phyloP scores from a whole-genome alignment of 176 grass and related monocot genomes.

The Canna indica region DNA sequence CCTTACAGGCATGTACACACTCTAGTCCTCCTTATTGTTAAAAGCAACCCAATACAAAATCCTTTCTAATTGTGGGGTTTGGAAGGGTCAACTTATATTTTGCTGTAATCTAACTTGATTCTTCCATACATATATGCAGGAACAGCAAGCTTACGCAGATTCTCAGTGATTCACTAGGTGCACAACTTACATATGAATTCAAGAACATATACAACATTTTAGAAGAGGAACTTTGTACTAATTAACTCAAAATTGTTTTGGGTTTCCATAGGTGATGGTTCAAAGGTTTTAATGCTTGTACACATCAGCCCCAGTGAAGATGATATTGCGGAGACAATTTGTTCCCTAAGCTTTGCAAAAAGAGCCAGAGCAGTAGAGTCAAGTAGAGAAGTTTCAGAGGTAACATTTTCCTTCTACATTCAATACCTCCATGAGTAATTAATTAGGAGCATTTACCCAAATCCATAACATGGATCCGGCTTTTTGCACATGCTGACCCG shows the following conservation, averaged over 20 bases:
- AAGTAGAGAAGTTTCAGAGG: slow-evolving; percentile 52
- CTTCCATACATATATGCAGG: slow-evolving; percentile 20
- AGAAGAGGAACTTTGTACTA: background rate
- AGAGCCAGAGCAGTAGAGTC: slow-evolving; percentile 63
- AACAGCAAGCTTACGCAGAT: slow-evolving; percentile 98
- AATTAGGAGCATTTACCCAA: too few species aligned
- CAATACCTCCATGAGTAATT: background rate
- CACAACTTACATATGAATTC: background rate
- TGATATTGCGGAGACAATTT: slow-evolving; percentile 65
- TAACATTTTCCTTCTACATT: slow-evolving; percentile 19
- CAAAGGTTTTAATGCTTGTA: slow-evolving; percentile 87
- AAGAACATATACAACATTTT: background rate
- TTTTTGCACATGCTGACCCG: too few species aligned
- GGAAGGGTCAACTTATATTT: background rate
- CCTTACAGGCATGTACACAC: slow-evolving; percentile 56
- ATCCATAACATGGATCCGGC: too few species aligned
- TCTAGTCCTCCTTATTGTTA: background rate
- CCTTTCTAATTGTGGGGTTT: too few species aligned
- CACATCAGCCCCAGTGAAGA: slow-evolving; percentile 66
- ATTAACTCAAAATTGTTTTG: background rate
- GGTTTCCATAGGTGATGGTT: slow-evolving; percentile 39
- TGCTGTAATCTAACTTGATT: slow-evolving; percentile 7
- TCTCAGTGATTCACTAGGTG: slow-evolving; percentile 87
- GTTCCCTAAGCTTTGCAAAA: slow-evolving; percentile 64
- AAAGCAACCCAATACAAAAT: background rate